A percentile compares a stretch with the other conserved stretches of the same genome.
phyloP scores from a whole-genome alignment of 768 basidiomycete species.

The Mycena belliarum region DNA sequence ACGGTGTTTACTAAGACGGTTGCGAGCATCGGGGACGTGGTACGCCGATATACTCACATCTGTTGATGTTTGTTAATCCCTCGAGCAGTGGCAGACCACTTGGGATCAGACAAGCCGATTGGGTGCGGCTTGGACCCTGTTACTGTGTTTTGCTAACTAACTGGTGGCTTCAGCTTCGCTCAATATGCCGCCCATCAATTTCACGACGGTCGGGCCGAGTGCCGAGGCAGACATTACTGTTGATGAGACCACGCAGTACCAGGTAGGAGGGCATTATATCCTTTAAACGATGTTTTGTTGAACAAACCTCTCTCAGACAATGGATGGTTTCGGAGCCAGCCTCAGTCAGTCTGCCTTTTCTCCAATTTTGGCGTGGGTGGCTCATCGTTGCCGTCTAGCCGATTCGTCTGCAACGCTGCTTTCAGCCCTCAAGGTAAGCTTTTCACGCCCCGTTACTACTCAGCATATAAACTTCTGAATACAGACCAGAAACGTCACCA shows the following conservation, averaged over 20 bases:
- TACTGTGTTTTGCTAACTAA: neutral
- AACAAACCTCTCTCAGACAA: conserved; percentile 16
- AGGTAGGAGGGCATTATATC: too few relatives aligned
- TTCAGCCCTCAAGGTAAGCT: conserved; percentile 44
- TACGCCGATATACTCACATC: neutral
- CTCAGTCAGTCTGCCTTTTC: conserved; percentile 35
- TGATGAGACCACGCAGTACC: conserved; percentile 39
- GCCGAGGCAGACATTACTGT: conserved; percentile 46
- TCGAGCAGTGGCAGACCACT: conserved; percentile 5
- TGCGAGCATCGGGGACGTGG: neutral
- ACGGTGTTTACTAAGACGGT: neutral
- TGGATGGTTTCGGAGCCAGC: conserved; percentile 47
- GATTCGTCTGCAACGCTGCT: conserved; percentile 50
- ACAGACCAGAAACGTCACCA: conserved; percentile 11
- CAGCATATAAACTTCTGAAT: neutral
- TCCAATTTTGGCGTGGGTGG: neutral
- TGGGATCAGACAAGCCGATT: conserved; percentile 2
- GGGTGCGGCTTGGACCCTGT: neutral
- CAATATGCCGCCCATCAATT: conserved; percentile 14
- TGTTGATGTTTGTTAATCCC: neutral
- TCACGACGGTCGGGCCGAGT: conserved; percentile 37
- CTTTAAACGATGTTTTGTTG: too few relatives aligned
- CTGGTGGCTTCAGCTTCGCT: neutral
- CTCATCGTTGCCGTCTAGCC: conserved; percentile 31
- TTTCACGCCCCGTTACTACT: neutral